Evolutionary conservation across 306 rosid species (phyloP).

Genomic region (Fagus crenata): DNA sequence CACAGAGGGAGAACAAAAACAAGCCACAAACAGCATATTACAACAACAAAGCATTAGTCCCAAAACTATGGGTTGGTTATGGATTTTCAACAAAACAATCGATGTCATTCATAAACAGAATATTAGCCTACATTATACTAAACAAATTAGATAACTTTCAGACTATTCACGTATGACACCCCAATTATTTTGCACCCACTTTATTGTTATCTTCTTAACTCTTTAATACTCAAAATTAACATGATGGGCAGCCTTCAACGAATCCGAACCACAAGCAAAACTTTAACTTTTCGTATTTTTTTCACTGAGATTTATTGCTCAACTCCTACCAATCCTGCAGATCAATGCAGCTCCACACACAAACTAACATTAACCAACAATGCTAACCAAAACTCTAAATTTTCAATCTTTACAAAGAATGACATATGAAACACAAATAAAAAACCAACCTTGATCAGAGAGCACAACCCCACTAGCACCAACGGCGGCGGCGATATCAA

Average conservation of each 20-base stretch:
- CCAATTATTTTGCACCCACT: background rate
- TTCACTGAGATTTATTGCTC: background rate
- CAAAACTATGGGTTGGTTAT: no score
- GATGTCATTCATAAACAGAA: background rate
- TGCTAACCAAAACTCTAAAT: background rate
- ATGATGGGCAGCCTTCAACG: background rate
- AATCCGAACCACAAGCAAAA: background rate
- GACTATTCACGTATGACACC: background rate
- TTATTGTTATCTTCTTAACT: background rate
- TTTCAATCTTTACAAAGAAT: background rate
- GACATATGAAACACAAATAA: background rate
- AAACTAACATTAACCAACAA: background rate
- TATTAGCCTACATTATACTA: background rate
- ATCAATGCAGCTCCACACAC: background rate
- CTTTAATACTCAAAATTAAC: background rate
- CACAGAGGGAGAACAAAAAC: background rate
- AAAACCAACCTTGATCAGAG: slow-evolving; percentile 73
- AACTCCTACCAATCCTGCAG: background rate
- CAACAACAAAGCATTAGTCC: no score
- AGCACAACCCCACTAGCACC: slow-evolving; percentile 77
- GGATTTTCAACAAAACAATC: background rate
- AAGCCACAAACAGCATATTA: no score
- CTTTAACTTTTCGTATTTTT: background rate
- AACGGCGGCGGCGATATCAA: slow-evolving; percentile 87
- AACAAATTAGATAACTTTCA: background rate